A percentile compares a stretch with the other conserved stretches of the same genome.
Conservation (phyloP, 352 stramenopile species). For the Phytopythium helicoides region DNA sequence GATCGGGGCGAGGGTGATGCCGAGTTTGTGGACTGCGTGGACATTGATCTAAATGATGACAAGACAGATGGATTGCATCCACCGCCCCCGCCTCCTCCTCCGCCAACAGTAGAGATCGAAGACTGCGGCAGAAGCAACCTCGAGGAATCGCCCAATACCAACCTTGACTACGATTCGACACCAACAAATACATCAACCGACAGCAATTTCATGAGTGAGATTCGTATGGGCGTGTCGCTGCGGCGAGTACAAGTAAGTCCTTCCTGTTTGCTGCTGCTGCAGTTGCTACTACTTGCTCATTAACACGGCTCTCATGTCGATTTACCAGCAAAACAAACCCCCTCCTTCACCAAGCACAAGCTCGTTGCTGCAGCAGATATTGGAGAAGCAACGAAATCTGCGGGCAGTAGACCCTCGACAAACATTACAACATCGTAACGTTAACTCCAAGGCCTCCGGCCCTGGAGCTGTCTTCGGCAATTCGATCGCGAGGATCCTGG, state of each 20-base stretch:
- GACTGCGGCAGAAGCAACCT: too few relatives aligned
- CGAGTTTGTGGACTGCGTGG: slow-evolving; percentile 11
- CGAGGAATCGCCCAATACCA: too few relatives aligned
- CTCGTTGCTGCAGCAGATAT: slow-evolving; percentile 53
- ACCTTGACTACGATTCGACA: too few relatives aligned
- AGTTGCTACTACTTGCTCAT: background rate
- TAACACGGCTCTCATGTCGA: background rate
- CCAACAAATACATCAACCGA: too few relatives aligned
- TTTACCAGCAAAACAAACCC: background rate
- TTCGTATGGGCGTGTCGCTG: slow-evolving; percentile 26
- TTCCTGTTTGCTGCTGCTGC: background rate
- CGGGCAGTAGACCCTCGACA: slow-evolving; percentile 28
- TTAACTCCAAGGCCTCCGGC: background rate
- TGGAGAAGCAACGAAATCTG: slow-evolving; percentile 43
- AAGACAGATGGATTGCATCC: slow-evolving; percentile 10
- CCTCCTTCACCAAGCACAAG: slow-evolving; percentile 3
- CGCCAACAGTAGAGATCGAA: slow-evolving; percentile 14
- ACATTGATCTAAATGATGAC: slow-evolving; percentile 3
- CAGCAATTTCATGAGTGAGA: slow-evolving; percentile 26
- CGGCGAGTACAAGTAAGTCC: slow-evolving; percentile 13
- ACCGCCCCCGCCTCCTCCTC: slow-evolving; percentile 8
- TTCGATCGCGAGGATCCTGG: slow-evolving; percentile 64
- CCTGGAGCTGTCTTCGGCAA: slow-evolving; percentile 35
- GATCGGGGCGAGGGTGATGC: slow-evolving; percentile 17
- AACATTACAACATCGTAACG: background rate